phyloP scores from a whole-genome alignment of 371 early-diverging fungal genomes.

The Lichtheimia hyalospora region DNA sequence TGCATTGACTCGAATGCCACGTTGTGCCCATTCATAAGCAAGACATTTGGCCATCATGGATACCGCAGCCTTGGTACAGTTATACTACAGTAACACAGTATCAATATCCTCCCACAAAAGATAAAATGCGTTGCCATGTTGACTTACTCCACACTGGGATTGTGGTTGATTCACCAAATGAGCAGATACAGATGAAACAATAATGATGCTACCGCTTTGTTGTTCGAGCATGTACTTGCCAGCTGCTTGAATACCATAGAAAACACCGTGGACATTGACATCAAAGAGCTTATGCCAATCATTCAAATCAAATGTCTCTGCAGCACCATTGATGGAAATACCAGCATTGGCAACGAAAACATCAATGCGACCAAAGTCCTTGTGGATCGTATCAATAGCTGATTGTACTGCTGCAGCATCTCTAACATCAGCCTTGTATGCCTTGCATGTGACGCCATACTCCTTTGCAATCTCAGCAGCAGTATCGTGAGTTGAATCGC shows the following conservation, averaged over 20 bases:
- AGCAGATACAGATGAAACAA: conserved; percentile 48
- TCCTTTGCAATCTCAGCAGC: conserved; percentile 39
- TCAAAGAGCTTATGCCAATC: conserved; percentile 43
- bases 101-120: neutral
- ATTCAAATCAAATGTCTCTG: conserved; percentile 38
- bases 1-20: conserved; percentile 48
- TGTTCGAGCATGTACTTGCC: conserved; percentile 43
- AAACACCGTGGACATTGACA: conserved; percentile 50
- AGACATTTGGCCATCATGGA: conserved; percentile 52
- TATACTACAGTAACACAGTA: conserved; percentile 32
- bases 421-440: conserved; percentile 44
- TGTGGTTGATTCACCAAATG: conserved; percentile 48
- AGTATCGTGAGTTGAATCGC: conserved; percentile 34
- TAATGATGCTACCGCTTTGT: conserved; percentile 42
- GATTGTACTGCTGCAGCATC: conserved; percentile 27
- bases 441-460: conserved; percentile 35
- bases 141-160: conserved; percentile 45
- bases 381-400: conserved; percentile 36
- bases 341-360: conserved; percentile 54
- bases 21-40: conserved; percentile 47
- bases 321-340: conserved; percentile 29
- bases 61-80: conserved; percentile 68
- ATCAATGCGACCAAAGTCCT: conserved; percentile 45
- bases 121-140: neutral
- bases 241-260: conserved; percentile 42